Evolutionary conservation across 345 rosid genomes (phyloP), one percentile per base, ranked within the genome.

Genomic region (Acer campestre): DNA sequence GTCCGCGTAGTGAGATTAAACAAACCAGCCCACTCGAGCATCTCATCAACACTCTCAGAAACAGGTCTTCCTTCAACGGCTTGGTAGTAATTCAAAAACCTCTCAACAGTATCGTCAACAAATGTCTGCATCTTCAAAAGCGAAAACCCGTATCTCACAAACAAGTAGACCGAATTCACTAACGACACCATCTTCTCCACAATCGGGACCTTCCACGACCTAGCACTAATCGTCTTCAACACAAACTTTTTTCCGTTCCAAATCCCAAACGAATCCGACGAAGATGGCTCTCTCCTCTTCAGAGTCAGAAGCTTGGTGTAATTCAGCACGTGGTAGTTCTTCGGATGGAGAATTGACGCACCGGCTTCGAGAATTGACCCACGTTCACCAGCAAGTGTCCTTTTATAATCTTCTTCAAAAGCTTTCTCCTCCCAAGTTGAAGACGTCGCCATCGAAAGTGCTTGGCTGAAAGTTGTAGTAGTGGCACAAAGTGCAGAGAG

Each of bases 301-400:
- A 95, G 62, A 42, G 86, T 85, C 0, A 91, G 85, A 77, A 80
- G 67, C 9, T 86, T 62, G 1, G 94, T 86, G 87, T 78, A 95
- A 67, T 91, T 90, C 31, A 86, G 75, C 18, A 89, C 93, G 88
- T 92, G 88, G 79, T 86, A 92, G 78, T 94, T 96, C 81, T 91
- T 90, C 31, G 98, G 98, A 71, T 92, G 99, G 10, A 96, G 93
- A 70, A 96, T 94, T 63, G 98, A 92, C 51, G 87, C 98, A 8
- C 99, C 98, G 7, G 98, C 97, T 78, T 92, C 99, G 77, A 92
- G n/a, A n/a, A n/a, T n/a, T n/a, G n/a, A n/a, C n/a, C n/a, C n/a
- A n/a, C n/a, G n/a, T n/a, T n/a, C n/a, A n/a, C n/a, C n/a, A n/a
- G n/a, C n/a, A n/a, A n/a, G n/a, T n/a, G n/a, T n/a, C n/a, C n/a